Evolutionary conservation across 2,329 filamentous ascomycete genomes (phyloP).

Genomic region (Colletotrichum chrysophilum): DNA sequence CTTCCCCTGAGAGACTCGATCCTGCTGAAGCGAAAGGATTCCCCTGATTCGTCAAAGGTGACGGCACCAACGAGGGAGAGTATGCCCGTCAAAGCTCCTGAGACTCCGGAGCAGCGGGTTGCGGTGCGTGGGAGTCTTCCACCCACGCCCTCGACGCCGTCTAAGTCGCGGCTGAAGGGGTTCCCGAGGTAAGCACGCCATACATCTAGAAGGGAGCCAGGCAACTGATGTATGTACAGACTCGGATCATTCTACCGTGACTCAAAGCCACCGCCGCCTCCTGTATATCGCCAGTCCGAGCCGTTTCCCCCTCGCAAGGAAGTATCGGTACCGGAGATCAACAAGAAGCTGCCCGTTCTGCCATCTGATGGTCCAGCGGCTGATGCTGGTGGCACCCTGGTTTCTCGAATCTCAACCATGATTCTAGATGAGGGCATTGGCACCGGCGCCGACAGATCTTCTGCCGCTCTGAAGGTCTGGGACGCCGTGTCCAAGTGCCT

Average conservation of each 20-base stretch:
- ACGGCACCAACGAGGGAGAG: background rate
- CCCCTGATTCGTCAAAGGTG: background rate
- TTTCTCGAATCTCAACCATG: slow-evolving; percentile 13
- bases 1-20: slow-evolving; percentile 12
- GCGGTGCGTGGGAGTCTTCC: background rate
- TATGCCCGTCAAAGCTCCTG: background rate
- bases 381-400: background rate
- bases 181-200: background rate
- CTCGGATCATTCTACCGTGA: background rate
- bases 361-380: background rate
- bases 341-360: background rate
- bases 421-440: slow-evolving; percentile 11
- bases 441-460: background rate
- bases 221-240: background rate
- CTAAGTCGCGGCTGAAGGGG: background rate
- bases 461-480: slow-evolving; percentile 13
- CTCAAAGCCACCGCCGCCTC: background rate
- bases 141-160: background rate
- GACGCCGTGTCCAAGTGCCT: slow-evolving; percentile 2
- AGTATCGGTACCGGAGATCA: background rate
- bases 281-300: background rate
- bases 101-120: background rate
- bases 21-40: slow-evolving; percentile 4
- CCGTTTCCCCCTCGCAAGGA: background rate
- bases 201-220: rapidly evolving